Evolutionary conservation across 495 filamentous ascomycete species (phyloP), one percentile per base, ranked within the genome.

Genomic region (Neurospora sp.): DNA sequence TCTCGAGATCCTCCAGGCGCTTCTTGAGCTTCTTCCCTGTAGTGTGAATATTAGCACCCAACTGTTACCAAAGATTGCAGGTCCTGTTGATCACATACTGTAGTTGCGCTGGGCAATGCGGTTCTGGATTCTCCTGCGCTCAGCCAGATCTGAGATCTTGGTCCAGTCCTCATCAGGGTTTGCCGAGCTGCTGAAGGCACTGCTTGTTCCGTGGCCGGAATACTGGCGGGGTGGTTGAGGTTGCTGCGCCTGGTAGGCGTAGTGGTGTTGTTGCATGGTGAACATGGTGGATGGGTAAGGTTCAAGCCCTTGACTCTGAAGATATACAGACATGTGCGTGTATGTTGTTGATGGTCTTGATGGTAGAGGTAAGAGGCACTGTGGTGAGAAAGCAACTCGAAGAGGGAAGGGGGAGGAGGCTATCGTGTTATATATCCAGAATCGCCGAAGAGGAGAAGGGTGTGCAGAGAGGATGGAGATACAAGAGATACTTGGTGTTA

Each of bases 111-210:
- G 95, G 53, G 95, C 95, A 83, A 98, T 98, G 69, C 95, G 89
- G 83, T 98, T 98, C 84, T 98, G 95, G 84, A 98, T 98, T 78
- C 95, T 87, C 79, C 95, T 87, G 75, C 95, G 89, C 84, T 98
- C 95, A 71, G 95, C 95, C 47, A 98, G 88, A 80, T 98, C 95
- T 61, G 96, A 97, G 82, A 98, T 97, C 89, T 98, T 96, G 79
- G 95, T 98, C 95, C 95, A 98, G 85, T 98, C 95, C 83, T 98
- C 95, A 76, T 97, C 94, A 71, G 96, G 94, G 82, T 98, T 96
- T 76, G 96, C 96, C 73, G 92, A 96, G 75, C 92, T 91, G 84
- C 94, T 97, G 88, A 98, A 98, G 74, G 96, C 96, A 81, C 94
- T 97, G 84, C 94, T 96, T 61, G 93, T 96, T 74, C 89, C 90